phyloP scores from a whole-genome alignment of 352 stramenopile species.

The Globisporangium splendens region DNA sequence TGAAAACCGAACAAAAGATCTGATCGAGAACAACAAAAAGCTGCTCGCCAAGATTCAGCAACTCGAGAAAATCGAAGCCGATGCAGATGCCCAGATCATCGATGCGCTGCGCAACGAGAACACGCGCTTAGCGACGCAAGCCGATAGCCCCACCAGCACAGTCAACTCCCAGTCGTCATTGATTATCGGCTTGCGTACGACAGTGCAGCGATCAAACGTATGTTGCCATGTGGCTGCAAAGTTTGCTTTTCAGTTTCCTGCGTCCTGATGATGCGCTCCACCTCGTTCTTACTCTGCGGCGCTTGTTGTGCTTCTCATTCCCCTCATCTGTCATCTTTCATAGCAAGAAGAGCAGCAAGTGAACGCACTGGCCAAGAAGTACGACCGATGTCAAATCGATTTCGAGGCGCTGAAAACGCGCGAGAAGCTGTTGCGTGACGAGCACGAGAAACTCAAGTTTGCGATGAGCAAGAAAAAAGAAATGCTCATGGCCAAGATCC shows the following conservation, averaged over 20 bases:
- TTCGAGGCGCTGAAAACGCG: slow-evolving; percentile 41
- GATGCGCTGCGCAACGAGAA: slow-evolving; percentile 39
- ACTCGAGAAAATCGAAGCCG: slow-evolving; percentile 44
- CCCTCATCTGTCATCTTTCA: no score
- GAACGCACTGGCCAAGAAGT: slow-evolving; percentile 35
- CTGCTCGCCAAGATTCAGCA: slow-evolving; percentile 61
- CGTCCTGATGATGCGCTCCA: slow-evolving; percentile 2
- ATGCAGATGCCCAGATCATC: slow-evolving; percentile 37
- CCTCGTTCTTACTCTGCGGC: background rate
- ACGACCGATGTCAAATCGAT: slow-evolving; percentile 47
- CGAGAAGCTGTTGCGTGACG: slow-evolving; percentile 52
- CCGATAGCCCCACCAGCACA: slow-evolving; percentile 43
- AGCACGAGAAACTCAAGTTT: slow-evolving; percentile 37
- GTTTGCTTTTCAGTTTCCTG: background rate
- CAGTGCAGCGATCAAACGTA: slow-evolving; percentile 48
- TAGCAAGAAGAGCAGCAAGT: slow-evolving; percentile 51
- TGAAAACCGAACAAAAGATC: slow-evolving; percentile 54
- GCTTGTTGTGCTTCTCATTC: background rate
- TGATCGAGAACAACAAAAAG: slow-evolving; percentile 71
- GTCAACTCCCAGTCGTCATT: slow-evolving; percentile 55
- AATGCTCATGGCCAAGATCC: slow-evolving; percentile 48
- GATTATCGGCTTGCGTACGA: slow-evolving; percentile 55
- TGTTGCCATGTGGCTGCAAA: background rate
- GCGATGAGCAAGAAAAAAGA: slow-evolving; percentile 48
- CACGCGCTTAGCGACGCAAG: slow-evolving; percentile 26